These are phyloP conservation scores for Agarophyton chilense DNA, from an alignment of 23 red algal species.

Conservation along the genomic window DNA sequence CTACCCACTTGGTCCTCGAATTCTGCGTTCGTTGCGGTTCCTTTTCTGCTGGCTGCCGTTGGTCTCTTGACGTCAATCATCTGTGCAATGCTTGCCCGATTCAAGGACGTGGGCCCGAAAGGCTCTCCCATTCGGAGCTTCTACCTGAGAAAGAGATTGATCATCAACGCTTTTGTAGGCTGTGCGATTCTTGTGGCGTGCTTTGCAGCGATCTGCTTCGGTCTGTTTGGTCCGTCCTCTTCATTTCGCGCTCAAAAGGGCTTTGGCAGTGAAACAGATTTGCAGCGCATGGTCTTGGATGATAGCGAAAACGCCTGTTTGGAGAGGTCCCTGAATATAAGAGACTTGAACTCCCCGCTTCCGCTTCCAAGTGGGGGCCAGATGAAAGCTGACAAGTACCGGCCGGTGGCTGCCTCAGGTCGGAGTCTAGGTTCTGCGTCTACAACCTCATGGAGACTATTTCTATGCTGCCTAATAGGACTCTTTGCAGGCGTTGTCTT, in stretches of 20 bases:
- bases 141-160: background rate
- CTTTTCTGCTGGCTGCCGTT: constrained; percentile 60
- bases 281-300: constrained; percentile 37
- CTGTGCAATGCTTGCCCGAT: constrained; percentile 19
- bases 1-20: constrained; percentile 40
- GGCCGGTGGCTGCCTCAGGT: constrained; percentile 49
- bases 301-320: background rate
- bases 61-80: constrained; percentile 25
- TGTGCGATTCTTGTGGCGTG: constrained; percentile 1
- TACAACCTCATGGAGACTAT: constrained; percentile 44
- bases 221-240: constrained; percentile 58
- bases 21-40: constrained; percentile 74
- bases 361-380: constrained; percentile 41
- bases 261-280: background rate
- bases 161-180: background rate
- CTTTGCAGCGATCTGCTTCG: constrained; percentile 39
- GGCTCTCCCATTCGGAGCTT: background rate
- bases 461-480: constrained; percentile 53
- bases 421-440: constrained; percentile 18
- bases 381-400: constrained; percentile 46
- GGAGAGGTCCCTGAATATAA: background rate
- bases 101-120: background rate
- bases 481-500: constrained; percentile 2
- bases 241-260: constrained; percentile 43
- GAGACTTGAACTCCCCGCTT: background rate